Evolutionary conservation across 495 filamentous ascomycete species (phyloP).

Genomic region (Tuber melanosporum): DNA sequence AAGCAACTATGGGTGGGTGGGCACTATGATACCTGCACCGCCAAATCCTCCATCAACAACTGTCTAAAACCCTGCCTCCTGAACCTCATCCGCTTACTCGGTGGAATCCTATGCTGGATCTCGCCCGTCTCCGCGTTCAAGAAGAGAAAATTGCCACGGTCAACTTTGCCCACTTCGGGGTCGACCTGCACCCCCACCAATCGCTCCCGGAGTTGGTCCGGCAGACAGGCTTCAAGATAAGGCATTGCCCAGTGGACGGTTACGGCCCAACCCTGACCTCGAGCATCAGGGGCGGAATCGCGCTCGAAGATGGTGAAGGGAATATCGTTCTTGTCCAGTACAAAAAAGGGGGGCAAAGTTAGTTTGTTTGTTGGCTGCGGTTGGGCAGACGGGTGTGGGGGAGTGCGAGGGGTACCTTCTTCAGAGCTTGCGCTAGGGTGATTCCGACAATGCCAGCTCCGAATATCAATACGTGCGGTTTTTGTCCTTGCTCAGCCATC

Average conservation of each 20-base stretch:
- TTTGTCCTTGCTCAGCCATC: neutral
- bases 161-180: conserved; percentile 45
- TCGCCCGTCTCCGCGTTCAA: conserved; percentile 51
- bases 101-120: conserved; percentile 48
- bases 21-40: conserved; percentile 43
- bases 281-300: conserved; percentile 46
- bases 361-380: neutral
- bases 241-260: conserved; percentile 54
- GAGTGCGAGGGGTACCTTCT: conserved; percentile 37
- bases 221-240: conserved; percentile 47
- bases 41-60: conserved; percentile 48
- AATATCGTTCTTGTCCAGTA: conserved; percentile 18
- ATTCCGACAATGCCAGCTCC: conserved; percentile 58
- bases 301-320: conserved; percentile 53
- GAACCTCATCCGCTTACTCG: conserved; percentile 49
- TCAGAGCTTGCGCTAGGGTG: conserved; percentile 54
- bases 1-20: neutral
- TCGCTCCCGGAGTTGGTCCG: conserved; percentile 44
- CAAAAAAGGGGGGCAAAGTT: neutral
- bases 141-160: conserved; percentile 52
- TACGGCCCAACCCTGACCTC: conserved; percentile 54
- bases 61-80: conserved; percentile 48
- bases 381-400: neutral
- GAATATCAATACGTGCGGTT: conserved; percentile 49
- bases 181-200: conserved; percentile 50